Base-by-base conservation (phyloP, 2,329 filamentous ascomycete genomes). In the Penicillium sp. region DNA sequence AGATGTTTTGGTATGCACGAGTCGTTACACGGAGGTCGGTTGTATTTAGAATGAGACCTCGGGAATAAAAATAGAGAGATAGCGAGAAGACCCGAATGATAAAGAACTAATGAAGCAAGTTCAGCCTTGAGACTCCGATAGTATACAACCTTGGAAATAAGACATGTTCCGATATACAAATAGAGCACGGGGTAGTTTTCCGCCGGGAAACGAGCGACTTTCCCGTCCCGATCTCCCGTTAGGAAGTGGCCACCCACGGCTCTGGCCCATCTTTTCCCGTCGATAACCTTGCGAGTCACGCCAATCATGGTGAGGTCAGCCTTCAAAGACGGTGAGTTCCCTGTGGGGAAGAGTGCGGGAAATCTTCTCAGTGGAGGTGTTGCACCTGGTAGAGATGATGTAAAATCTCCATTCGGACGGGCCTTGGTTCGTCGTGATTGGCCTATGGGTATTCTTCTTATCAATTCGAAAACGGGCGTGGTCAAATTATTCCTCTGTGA, bases 401-500 rank as follows among this genome's bases (percentile, higher is more conserved):
- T 48, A 55, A 55, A 55, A 61, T 57, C 49, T 46, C 52, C 33
- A 50, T 49, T 47, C 46, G 44, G 18, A 56, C 44, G 46, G 55
- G 50, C 23, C 42, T 42, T 33, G 25, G 25, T 28, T 13, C n/a
- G 12, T 18, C 44, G 24, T 61, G 52, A 63, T 63, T 64, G 57
- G 61, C 31, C 46, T 42, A 24, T 8, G 25, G 32, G 4, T 13
- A 47, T 64, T 62, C 58, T 49, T 61, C 52, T 62, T 63, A 64
- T 63, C 58, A 64, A 62, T 60, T 62, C 39, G 54, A 58, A 60
- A 54, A 38, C 33, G 18, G 33, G 44, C 43, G 42, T 39, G 42
- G 46, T 27, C 45, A 38, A 42, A 46, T 65, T 66, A 72, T 46
- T 69, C 57, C 46, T 74, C 67, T 46, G 65, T 65, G 47, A 70